Evolutionary conservation across 2,329 filamentous ascomycete species (phyloP).

Genomic region (Xylaria multiplex): DNA sequence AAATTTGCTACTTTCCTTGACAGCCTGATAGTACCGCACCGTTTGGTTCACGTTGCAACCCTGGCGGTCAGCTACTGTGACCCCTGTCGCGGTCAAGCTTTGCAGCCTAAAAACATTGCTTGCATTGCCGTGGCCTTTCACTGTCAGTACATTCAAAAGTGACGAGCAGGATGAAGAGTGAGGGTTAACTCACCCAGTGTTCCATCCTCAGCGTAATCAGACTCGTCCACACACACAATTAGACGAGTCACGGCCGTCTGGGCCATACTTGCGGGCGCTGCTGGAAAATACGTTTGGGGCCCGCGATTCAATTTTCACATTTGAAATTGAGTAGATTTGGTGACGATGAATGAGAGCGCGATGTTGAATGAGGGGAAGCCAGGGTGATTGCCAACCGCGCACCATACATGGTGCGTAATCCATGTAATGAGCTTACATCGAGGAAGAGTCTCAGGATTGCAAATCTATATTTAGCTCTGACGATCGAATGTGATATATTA

Average conservation of each 20-base stretch:
- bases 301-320: not conserved
- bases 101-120: slow-evolving; percentile 30
- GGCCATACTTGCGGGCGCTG: slow-evolving; percentile 20
- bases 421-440: not conserved
- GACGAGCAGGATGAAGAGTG: not conserved
- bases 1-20: slow-evolving; percentile 6
- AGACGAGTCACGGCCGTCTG: slow-evolving; percentile 15
- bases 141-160: slow-evolving; percentile 11
- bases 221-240: slow-evolving; percentile 31
- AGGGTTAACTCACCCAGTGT: slow-evolving; percentile 21
- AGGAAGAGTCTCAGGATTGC: not conserved
- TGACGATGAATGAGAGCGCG: not conserved
- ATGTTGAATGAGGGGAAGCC: not conserved
- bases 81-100: slow-evolving; percentile 16
- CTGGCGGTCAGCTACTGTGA: slow-evolving; percentile 2
- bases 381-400: not conserved
- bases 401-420: not conserved
- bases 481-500: too few species aligned
- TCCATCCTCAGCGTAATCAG: slow-evolving; percentile 27
- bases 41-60: slow-evolving; percentile 18
- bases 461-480: slow-evolving; percentile 5
- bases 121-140: slow-evolving; percentile 25
- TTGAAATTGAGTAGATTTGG: not conserved
- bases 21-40: slow-evolving; percentile 25
- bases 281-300: not conserved